Evolutionary conservation across 331 rosid species (phyloP), one percentile per base, ranked within the genome.

Genomic region (Malus hybrid): DNA sequence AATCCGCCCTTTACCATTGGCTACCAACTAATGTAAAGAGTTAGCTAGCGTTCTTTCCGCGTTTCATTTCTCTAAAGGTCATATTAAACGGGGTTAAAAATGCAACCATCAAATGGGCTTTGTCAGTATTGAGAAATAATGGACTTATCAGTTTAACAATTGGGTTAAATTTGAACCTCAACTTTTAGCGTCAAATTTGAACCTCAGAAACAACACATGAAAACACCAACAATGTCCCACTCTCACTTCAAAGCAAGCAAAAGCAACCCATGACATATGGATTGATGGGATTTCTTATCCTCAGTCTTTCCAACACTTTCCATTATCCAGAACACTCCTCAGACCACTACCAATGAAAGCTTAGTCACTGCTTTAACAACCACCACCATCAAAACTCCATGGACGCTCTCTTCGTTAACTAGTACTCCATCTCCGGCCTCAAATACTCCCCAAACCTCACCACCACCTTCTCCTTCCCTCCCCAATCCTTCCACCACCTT

Each of bases 391-490:
- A 65, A 56, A 1, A 12, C 70, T 73, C 85, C 74, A 90, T 93
- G 98, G 96, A 93, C 19, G 84, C 97, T 67, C 65, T 93, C 2
- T 79, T 88, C 72, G 24, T 85, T 0, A 78, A 83, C 67, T 90
- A 88, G 18, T 84, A 10, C 96, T 39, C 79, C 55, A 7, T 83
- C 85, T 76, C 94, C 67, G 85, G 86, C 88, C 82, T 88, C 82
- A 88, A 79, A 54, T 79, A 80, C 59, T 36, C 83, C 54, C 83
- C 85, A 18, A 83, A 71, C 20, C 61, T 60, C 71, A 34, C 79
- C 10, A 15, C 79, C 56, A 34, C 85, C 2, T 44, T 84, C 18
- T 65, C 83, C 3, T 52, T 74, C 44, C 75, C 83, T 29, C 8
- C 74, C 56, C 84, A 74, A 14, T 66, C 78, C 20, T 77, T 79